Evolutionary conservation across 208 protist species (phyloP).

Genomic region (Leishmania turanica): DNA sequence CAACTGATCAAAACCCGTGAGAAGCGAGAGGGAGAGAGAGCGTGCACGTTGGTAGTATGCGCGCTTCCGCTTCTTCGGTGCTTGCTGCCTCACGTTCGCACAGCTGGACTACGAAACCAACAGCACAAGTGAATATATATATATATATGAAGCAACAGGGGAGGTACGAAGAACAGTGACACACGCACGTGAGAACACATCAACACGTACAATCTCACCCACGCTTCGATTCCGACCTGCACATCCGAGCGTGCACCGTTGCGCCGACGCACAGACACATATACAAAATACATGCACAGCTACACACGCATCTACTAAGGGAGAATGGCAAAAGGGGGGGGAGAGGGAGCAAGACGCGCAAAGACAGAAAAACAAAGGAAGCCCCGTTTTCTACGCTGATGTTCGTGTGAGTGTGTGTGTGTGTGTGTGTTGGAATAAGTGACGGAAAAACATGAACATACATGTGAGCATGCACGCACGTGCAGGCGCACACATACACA

Average conservation of each 20-base stretch:
- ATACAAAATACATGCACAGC: background rate
- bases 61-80: background rate
- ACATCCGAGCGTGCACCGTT: background rate
- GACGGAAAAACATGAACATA: background rate
- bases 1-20: background rate
- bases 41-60: background rate
- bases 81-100: background rate
- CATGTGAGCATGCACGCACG: background rate
- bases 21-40: background rate
- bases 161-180: background rate
- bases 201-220: background rate
- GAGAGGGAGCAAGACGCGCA: background rate
- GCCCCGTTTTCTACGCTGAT: too few species aligned
- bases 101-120: background rate
- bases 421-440: too few species aligned
- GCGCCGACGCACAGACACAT: background rate
- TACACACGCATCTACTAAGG: background rate
- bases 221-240: background rate
- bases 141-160: background rate
- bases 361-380: too few species aligned
- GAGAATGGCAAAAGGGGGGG: background rate
- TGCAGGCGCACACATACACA: background rate
- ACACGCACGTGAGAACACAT: background rate
- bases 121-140: background rate
- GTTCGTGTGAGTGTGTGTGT: too few species aligned